Conservation (phyloP, 1,139 yeast species). For the Arxiozyma slooffiae region DNA sequence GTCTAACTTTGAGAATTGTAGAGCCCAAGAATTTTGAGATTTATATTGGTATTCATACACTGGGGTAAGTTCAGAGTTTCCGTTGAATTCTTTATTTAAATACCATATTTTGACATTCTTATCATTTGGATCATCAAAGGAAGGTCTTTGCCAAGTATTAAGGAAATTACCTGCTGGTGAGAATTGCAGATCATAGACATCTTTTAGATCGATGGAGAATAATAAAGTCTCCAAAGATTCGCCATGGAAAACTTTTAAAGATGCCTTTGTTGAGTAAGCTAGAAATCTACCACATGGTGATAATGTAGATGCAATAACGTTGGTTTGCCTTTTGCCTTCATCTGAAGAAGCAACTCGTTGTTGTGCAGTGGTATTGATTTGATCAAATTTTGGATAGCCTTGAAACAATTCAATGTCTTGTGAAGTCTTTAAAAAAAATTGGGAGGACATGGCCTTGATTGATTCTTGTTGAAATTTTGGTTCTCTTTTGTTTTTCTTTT, state of each 20-base stretch:
- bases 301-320: slow-evolving; percentile 38
- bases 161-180: slow-evolving; percentile 82
- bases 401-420: slow-evolving; percentile 31
- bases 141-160: slow-evolving; percentile 89
- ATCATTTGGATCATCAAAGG: slow-evolving; percentile 47
- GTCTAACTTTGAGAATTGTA: slow-evolving; percentile 30
- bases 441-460: slow-evolving; percentile 25
- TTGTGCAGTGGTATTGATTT: slow-evolving; percentile 22
- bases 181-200: slow-evolving; percentile 72
- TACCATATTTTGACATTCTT: slow-evolving; percentile 74
- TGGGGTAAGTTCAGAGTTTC: slow-evolving; percentile 32
- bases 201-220: slow-evolving; percentile 42
- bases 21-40: slow-evolving; percentile 73
- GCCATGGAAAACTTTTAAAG: slow-evolving; percentile 53
- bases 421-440: slow-evolving; percentile 28
- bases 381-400: slow-evolving; percentile 32
- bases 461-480: background rate
- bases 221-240: slow-evolving; percentile 37
- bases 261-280: slow-evolving; percentile 48
- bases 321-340: slow-evolving; percentile 35
- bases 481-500: no score
- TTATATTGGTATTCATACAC: slow-evolving; percentile 66
- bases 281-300: slow-evolving; percentile 42
- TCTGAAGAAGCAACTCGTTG: slow-evolving; percentile 7
- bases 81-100: slow-evolving; percentile 29